Percentiles rank a stretch among this genome's conserved stretches.
phyloP scores from a whole-genome alignment of 345 rosid species.

The Leavenworthia alabamica region DNA sequence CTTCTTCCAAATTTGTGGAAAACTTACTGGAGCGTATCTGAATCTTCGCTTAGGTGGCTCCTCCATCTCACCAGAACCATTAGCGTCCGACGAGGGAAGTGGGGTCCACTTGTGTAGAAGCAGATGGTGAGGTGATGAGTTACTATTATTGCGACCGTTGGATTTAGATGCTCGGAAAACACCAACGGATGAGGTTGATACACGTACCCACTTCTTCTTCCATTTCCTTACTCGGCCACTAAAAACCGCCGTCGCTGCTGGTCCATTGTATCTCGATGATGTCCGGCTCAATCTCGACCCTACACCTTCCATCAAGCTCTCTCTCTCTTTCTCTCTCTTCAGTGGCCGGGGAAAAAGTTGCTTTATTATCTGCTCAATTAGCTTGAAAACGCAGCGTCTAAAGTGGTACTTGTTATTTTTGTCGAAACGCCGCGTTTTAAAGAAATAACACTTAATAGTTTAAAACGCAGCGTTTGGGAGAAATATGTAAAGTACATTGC shows the following conservation, averaged over 20 bases:
- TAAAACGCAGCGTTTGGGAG: neutral
- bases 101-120: conserved; percentile 96
- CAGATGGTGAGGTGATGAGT: conserved; percentile 41
- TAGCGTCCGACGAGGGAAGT: conserved; percentile 32
- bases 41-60: conserved; percentile 68
- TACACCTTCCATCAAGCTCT: conserved; percentile 61
- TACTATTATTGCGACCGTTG: conserved; percentile 37
- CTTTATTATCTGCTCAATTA: neutral
- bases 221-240: conserved; percentile 92
- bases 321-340: conserved; percentile 2
- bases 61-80: conserved; percentile 41
- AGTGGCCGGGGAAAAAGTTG: conserved; percentile 5
- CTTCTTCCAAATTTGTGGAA: neutral
- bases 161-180: conserved; percentile 37
- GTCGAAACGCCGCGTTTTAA: neutral
- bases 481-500: neutral
- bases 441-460: neutral
- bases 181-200: conserved; percentile 40
- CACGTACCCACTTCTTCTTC: conserved; percentile 99
- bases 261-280: conserved; percentile 65
- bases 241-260: conserved; percentile 61
- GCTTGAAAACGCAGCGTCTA: neutral
- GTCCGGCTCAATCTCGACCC: conserved; percentile 84
- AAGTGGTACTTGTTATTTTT: no score
- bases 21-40: conserved; percentile 83